A percentile compares a stretch with the other conserved stretches of the same genome.
Evolutionary conservation across 345 rosid species (phyloP).

Genomic region (Boechera divaricarpa): DNA sequence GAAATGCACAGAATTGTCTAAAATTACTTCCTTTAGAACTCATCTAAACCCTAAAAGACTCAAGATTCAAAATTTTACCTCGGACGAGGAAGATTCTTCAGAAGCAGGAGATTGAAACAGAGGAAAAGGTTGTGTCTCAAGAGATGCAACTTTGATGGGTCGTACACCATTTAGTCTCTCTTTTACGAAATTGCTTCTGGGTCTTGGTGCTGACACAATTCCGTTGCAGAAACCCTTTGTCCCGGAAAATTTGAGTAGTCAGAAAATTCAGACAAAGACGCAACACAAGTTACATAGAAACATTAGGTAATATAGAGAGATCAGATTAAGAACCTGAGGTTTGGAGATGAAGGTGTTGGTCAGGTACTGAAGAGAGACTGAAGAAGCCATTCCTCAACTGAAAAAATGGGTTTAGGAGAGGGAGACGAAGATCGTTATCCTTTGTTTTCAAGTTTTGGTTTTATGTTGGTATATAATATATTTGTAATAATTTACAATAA

Average conservation of each 20-base stretch:
- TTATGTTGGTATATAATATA: accelerated
- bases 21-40: slow-evolving; percentile 22
- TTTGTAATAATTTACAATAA: accelerated
- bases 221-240: slow-evolving; percentile 45
- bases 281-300: neutral
- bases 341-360: slow-evolving; percentile 44
- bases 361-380: slow-evolving; percentile 42
- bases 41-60: neutral
- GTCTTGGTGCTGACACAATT: slow-evolving; percentile 45
- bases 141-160: slow-evolving; percentile 65
- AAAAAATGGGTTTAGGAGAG: slow-evolving; percentile 38
- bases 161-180: slow-evolving; percentile 40
- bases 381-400: slow-evolving; percentile 46
- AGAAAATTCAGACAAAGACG: slow-evolving; percentile 8
- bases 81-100: slow-evolving; percentile 59
- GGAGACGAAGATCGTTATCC: slow-evolving; percentile 47
- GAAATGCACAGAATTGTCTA: neutral
- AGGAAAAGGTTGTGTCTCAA: slow-evolving; percentile 70
- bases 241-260: neutral
- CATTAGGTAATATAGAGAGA: neutral
- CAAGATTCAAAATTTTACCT: slow-evolving; percentile 22
- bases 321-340: slow-evolving; percentile 43
- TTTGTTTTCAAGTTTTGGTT: slow-evolving; percentile 1
- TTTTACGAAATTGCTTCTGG: slow-evolving; percentile 45
- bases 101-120: slow-evolving; percentile 61